Evolutionary conservation across 1,139 yeast species (phyloP), one percentile per base, ranked within the genome.

Genomic region (Debaryomycetaceae sp.): DNA sequence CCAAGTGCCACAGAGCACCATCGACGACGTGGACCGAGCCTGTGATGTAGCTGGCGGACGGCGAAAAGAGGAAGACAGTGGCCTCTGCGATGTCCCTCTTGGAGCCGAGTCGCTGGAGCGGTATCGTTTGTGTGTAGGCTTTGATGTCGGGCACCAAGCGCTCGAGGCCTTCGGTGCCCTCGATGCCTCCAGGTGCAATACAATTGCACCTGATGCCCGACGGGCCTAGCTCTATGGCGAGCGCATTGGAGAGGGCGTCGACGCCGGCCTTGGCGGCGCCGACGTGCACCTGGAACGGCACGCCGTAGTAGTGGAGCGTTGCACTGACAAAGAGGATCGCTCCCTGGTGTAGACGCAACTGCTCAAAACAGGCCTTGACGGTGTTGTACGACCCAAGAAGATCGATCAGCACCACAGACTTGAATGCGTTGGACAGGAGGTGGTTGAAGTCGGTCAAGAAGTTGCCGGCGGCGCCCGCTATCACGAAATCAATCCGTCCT

Each of bases 381-480:
- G 97, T 87, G 64, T 90, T 90, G 69, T 75, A 89, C 9, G 95
- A 83, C 2, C 97, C 98, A 38, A 89, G 65, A 44, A 90, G 69
- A 62, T 91, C 98, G 50, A 91, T 91, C 36, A 81, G 83, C 24
- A 89, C 76, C 27, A 91, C 97, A 0, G 95, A 76, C 62, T 85
- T 83, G 74, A 91, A 91, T 2, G 96, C 97, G 57, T 88, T 88
- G 35, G 90, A 63, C 1, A 95, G 84, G 51, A 90, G 68, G 55
- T 83, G 84, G 57, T 83, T 83, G 63, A 90, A 81, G 60, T 88
- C 95, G 33, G 90, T 72, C 51, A 91, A 65, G 58, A 90, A 91
- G 70, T 90, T 90, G 5, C 98, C 97, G 4, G 97, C 97, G 2
- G 98, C 97, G 17, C 97, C 98, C 37, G 95, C 91, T 63, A 91